Evolutionary conservation across 1,139 yeast species (phyloP), one percentile per base, ranked within the genome.

Genomic region (Pichia sp.): DNA sequence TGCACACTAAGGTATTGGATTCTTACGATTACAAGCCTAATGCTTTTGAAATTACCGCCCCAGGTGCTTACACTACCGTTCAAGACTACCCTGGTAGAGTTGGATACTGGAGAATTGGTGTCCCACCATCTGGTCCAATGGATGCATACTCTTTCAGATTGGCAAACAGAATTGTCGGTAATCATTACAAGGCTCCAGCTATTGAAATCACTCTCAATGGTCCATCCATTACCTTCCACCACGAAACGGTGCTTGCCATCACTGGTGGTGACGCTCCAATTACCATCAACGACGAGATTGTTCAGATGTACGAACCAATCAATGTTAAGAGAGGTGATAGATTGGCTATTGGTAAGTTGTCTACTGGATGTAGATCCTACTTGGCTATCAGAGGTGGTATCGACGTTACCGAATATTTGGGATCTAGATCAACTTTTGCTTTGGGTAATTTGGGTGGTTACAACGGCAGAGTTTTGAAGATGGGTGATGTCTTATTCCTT

Each of bases 91-190:
- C 97, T 12, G 97, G 97, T 41, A 79, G 97, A 66, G 69, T 69
- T 41, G 82, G 88, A 12, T 74, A 81, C 58, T 91, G 97, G 97
- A 72, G 80, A 55, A 68, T 82, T 50, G 98, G 98, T 58, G 96
- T 91, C 38, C 98, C 98, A 22, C 97, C 97, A 9, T 85, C 96
- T 26, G 98, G 98, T 32, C 96, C 97, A 45, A 91, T 91, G 97
- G 97, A 91, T 62, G 75, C 80, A 43, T 87, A 79, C 51, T 77
- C 96, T 3, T 88, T 87, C 66, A 72, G 96, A 55, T 58, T 86
- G 44, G 96, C 95, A 22, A 88, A 91, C 65, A 67, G 83, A 56
- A 76, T 85, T 54, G 96, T 91, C 35, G 96, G 96, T 42, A 88
- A 91, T 60, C 74, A 81, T 50, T 62, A 67, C 48, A 66, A 70